These are phyloP conservation scores for Jasminum sambac DNA, from an alignment of 257 asterid species.

Conservation along the genomic window DNA sequence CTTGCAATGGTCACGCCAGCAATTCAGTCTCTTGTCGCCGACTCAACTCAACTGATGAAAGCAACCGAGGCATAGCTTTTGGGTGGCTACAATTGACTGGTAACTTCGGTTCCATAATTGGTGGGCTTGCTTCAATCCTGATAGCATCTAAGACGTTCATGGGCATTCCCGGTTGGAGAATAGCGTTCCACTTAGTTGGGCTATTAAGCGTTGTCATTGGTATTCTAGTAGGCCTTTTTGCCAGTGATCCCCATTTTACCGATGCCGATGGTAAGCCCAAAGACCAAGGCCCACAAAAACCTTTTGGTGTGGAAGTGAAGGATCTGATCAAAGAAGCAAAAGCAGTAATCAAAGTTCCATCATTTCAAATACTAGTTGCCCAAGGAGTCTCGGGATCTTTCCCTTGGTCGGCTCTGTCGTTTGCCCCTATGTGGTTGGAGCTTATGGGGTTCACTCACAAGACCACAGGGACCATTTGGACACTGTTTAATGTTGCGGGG, in stretches of 20 bases:
- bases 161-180: constrained; percentile 92
- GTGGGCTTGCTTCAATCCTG: constrained; percentile 61
- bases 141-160: constrained; percentile 62
- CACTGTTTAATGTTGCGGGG: constrained; percentile 57
- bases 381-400: constrained; percentile 81
- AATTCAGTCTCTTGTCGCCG: constrained; percentile 83
- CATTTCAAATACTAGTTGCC: constrained; percentile 70
- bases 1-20: constrained; percentile 88
- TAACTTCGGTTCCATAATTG: constrained; percentile 69
- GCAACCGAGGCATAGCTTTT: constrained; percentile 85
- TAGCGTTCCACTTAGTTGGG: constrained; percentile 78
- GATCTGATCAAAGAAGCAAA: constrained; percentile 65
- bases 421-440: constrained; percentile 86
- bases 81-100: constrained; percentile 81
- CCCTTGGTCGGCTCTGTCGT: constrained; percentile 73
- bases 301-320: constrained; percentile 45
- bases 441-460: constrained; percentile 83
- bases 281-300: constrained; percentile 36
- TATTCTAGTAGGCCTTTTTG: constrained; percentile 56
- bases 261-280: constrained; percentile 38
- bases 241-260: constrained; percentile 62
- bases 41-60: constrained; percentile 74
- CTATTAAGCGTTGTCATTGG: constrained; percentile 64
- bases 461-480: constrained; percentile 61
- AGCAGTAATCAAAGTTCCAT: constrained; percentile 57